Conservation (phyloP, 1,284 basidiomycete genomes). For the Cystobasidium pallidum region DNA sequence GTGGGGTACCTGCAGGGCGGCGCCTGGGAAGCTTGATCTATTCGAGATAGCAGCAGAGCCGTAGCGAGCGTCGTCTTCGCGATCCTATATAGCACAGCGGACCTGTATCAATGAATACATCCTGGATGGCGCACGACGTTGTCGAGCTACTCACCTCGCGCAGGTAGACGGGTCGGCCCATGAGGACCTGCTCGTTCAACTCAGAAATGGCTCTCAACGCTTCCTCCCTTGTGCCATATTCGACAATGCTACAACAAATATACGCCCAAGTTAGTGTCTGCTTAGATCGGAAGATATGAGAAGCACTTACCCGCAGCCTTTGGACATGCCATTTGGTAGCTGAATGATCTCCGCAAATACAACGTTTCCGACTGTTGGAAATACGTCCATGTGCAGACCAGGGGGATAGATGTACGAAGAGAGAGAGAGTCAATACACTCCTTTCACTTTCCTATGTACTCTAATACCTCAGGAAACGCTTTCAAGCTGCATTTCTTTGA, state of each 20-base stretch:
- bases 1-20: slow-evolving; percentile 4
- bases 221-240: slow-evolving; percentile 82
- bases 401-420: not conserved
- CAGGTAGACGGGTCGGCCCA: slow-evolving; percentile 92
- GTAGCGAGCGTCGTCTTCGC: slow-evolving; percentile 91
- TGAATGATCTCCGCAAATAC: slow-evolving; percentile 98
- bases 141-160: slow-evolving; percentile 70
- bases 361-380: slow-evolving; percentile 63
- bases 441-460: slow-evolving; percentile 4
- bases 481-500: not conserved
- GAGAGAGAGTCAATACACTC: slow-evolving; percentile 16
- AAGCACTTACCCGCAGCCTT: slow-evolving; percentile 87
- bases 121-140: too few species aligned
- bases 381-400: not conserved
- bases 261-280: not conserved
- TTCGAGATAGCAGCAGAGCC: slow-evolving; percentile 77
- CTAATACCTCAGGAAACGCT: not conserved
- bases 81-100: slow-evolving; percentile 74
- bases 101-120: too few species aligned
- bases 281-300: not conserved
- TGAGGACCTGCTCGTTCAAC: slow-evolving; percentile 80
- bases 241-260: slow-evolving; percentile 73
- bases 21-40: slow-evolving; percentile 37
- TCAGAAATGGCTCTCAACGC: slow-evolving; percentile 81
- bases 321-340: slow-evolving; percentile 93